Conservation (phyloP, 2,329 filamentous ascomycete genomes). For the Trichoderma asperellum region DNA sequence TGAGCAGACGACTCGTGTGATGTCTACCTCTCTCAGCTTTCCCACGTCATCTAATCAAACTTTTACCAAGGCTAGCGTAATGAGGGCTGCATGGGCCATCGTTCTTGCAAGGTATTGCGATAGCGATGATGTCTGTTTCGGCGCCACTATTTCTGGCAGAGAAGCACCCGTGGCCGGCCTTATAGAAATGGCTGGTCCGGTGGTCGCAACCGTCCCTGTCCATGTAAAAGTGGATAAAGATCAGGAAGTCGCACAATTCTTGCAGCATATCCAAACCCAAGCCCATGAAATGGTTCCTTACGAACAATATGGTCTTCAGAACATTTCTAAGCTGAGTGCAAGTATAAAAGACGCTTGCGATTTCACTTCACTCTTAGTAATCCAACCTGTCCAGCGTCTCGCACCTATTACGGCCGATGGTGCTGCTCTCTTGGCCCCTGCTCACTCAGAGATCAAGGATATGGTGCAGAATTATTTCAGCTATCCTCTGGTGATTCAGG, state of each 20-base stretch:
- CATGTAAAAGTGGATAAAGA: conserved; percentile 29
- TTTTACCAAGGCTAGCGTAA: conserved; percentile 31
- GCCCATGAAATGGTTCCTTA: conserved; percentile 24
- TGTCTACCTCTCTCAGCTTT: conserved; percentile 7
- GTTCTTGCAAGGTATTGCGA: conserved; percentile 33
- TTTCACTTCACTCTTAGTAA: conserved; percentile 38
- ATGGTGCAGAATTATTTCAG: conserved; percentile 23
- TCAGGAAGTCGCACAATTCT: conserved; percentile 28
- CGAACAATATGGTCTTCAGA: conserved; percentile 34
- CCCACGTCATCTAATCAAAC: not conserved
- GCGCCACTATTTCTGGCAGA: conserved; percentile 38
- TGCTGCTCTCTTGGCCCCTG: not conserved
- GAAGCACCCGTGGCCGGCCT: conserved; percentile 36
- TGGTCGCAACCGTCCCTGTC: conserved; percentile 40
- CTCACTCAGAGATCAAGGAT: not conserved
- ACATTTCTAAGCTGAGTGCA: conserved; percentile 29
- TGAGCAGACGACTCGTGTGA: not conserved
- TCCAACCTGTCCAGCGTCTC: conserved; percentile 32
- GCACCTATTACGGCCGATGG: not conserved
- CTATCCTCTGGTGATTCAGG: conserved; percentile 25
- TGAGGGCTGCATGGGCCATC: conserved; percentile 37
- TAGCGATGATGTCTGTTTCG: conserved; percentile 36
- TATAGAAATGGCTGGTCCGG: conserved; percentile 37
- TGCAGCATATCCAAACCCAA: conserved; percentile 28
- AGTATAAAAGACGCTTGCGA: conserved; percentile 33